Evolutionary conservation across 1,284 basidiomycete genomes (phyloP), one percentile per base, ranked within the genome.

Genomic region (Flammula alnicola): DNA sequence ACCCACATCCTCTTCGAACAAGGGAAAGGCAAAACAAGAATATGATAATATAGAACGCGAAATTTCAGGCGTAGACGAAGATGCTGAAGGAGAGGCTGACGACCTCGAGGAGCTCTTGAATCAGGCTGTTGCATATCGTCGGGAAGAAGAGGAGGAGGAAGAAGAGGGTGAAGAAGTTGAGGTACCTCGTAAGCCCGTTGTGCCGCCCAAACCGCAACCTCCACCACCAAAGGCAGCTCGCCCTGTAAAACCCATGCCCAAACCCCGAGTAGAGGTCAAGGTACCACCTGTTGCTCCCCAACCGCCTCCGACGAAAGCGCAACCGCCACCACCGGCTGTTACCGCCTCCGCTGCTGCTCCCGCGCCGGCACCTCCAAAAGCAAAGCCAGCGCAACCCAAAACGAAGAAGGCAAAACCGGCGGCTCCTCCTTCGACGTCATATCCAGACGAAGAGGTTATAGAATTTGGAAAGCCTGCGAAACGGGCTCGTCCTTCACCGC

Each of bases 61-160:
- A n/a, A n/a, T 60, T 3, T 49, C 60, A 4, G 67, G 63, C 35
- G 61, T 65, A 23, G 63, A 73, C 3, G 68, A 69, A 36, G 76
- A 78, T 36, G 75, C 73, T 0, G 72, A 75, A 17, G 74, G 73
- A 30, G 77, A 79, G 25, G 48, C 44, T 1, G 79, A 78, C 30
- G 22, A 53, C 29, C 11, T 38, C 17, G 71, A 75, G 26, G 74
- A 73, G 4, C 65, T 74, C 30, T 68, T 47, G 8, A 32, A 38
- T 7, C 30, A 53, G 16, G 30, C 40, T 9, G 23, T 46, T 5
- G 33, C 65, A 39, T 43, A 47, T 9, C 62, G 56, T 44, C 64
- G 67, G 49, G 73, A 78, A 51, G 72, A 67, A 27, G 74, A 68
- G 30, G 69, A 69, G 25, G n/a, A n/a, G n/a, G 67, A 75, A 53